A percentile compares a stretch with the other conserved stretches of the same genome.
phyloP scores from a whole-genome alignment of 2,329 filamentous ascomycete species.

The Coniochaeta sp. region DNA sequence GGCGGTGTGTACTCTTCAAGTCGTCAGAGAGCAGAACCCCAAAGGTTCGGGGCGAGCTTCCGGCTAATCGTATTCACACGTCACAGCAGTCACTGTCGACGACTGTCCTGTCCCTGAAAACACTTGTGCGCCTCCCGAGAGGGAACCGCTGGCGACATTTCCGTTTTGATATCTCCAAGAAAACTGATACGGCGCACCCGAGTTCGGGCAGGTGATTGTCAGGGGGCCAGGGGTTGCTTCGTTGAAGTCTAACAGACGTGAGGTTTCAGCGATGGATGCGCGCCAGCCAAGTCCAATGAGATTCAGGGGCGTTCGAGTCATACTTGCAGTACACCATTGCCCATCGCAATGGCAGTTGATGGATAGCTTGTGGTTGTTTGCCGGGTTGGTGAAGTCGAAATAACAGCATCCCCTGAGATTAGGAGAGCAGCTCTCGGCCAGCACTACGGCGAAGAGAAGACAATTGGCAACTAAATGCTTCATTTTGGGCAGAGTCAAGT shows the following conservation, averaged over 20 bases:
- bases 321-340: background rate
- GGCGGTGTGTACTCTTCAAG: no score
- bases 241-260: background rate
- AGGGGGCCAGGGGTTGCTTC: background rate
- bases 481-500: no score
- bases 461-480: background rate
- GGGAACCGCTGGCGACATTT: background rate
- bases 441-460: background rate
- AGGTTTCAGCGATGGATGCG: background rate
- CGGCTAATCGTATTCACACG: background rate
- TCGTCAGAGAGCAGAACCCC: no score
- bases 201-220: background rate
- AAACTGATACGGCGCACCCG: background rate
- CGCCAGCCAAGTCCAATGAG: background rate
- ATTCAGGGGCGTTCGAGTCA: background rate
- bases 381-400: background rate
- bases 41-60: no score
- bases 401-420: conserved; percentile 1
- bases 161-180: background rate
- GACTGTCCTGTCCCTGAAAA: background rate
- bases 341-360: conserved; percentile 2
- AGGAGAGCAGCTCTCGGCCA: background rate
- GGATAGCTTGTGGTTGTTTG: background rate
- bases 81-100: background rate
- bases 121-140: background rate